Evolutionary conservation across 2,329 filamentous ascomycete species (phyloP).

Genomic region (Celoporthe dispersa): DNA sequence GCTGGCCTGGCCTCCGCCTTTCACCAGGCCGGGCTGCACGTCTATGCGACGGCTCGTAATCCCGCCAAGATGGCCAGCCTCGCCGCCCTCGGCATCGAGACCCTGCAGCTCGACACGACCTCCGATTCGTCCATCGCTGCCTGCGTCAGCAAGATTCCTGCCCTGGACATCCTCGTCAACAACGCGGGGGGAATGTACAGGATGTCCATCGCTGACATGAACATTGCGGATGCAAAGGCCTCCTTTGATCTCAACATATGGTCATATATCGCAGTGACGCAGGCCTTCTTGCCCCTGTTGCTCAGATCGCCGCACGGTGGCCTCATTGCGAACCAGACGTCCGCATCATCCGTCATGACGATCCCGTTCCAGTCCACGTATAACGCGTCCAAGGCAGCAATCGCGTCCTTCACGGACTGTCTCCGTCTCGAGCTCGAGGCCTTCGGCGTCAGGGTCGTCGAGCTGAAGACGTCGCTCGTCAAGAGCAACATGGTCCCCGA

Average conservation of each 20-base stretch:
- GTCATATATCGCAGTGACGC: constrained; percentile 33
- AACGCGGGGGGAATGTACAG: constrained; percentile 28
- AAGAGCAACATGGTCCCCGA: constrained; percentile 32
- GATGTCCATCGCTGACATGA: constrained; percentile 34
- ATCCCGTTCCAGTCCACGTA: constrained; percentile 16
- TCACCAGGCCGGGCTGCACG: constrained; percentile 42
- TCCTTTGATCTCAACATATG: constrained; percentile 38
- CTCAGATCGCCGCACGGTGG: constrained; percentile 27
- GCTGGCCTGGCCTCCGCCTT: constrained; percentile 45
- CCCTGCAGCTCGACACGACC: constrained; percentile 47
- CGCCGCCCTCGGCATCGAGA: constrained; percentile 40
- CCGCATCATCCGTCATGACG: neutral
- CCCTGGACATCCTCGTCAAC: constrained; percentile 21
- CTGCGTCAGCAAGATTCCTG: constrained; percentile 33
- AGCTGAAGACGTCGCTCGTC: constrained; percentile 40
- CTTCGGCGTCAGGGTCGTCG: constrained; percentile 41
- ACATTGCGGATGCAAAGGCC: constrained; percentile 24
- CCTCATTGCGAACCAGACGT: constrained; percentile 21
- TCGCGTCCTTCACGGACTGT: constrained; percentile 10
- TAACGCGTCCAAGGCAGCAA: constrained; percentile 19
- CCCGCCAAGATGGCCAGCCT: constrained; percentile 40
- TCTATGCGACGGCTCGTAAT: constrained; percentile 47
- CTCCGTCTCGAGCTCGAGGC: constrained; percentile 46
- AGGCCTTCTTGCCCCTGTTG: constrained; percentile 34
- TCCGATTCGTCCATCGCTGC: constrained; percentile 39